A percentile compares a stretch with the other conserved stretches of the same genome.
These are phyloP conservation scores for Suillus weaverae DNA, from an alignment of 768 basidiomycete species.

Conservation along the genomic window DNA sequence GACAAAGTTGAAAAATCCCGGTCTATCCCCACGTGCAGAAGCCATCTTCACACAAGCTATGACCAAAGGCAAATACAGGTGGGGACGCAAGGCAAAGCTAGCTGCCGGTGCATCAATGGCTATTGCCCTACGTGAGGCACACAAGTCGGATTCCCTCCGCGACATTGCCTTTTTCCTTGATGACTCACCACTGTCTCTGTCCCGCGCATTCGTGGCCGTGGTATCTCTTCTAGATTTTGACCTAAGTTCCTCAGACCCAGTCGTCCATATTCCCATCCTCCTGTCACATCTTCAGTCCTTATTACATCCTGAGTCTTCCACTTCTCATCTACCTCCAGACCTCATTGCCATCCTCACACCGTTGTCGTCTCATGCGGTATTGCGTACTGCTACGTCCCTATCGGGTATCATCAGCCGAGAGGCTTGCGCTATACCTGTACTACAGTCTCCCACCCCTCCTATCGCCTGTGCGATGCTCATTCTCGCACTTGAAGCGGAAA, in stretches of 20 bases:
- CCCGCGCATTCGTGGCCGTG: conserved; percentile 56
- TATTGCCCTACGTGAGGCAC: conserved; percentile 70
- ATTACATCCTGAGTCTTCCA: conserved; percentile 29
- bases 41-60: conserved; percentile 71
- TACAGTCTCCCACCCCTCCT: conserved; percentile 40
- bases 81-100: conserved; percentile 73
- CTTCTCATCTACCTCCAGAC: conserved; percentile 32
- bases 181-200: conserved; percentile 49
- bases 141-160: conserved; percentile 62
- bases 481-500: conserved; percentile 69
- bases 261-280: conserved; percentile 56
- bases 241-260: conserved; percentile 57
- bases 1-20: conserved; percentile 56
- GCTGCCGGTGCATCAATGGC: conserved; percentile 69
- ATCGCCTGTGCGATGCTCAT: conserved; percentile 71
- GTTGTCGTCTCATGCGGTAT: conserved; percentile 40
- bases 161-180: conserved; percentile 70
- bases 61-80: conserved; percentile 56
- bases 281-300: conserved; percentile 50
- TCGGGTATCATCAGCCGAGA: conserved; percentile 44
- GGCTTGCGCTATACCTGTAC: conserved; percentile 42
- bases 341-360: conserved; percentile 39
- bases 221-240: conserved; percentile 52
- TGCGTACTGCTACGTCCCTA: conserved; percentile 44
- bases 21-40: conserved; percentile 64